These are phyloP conservation scores for Cruciata laevipes DNA, from an alignment of 257 asterid genomes.

Conservation along the genomic window DNA sequence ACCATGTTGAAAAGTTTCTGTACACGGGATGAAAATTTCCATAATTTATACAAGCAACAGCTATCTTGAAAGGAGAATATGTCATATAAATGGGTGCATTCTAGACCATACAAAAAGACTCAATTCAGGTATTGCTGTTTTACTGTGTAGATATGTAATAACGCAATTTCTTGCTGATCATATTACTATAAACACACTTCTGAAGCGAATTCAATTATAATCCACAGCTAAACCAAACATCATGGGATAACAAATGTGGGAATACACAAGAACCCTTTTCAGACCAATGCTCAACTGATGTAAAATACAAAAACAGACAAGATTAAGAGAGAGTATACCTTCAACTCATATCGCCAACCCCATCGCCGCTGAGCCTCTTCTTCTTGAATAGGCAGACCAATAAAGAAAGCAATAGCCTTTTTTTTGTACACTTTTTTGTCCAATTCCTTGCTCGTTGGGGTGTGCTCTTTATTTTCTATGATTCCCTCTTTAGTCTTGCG, in stretches of 20 bases:
- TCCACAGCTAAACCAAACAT: not conserved
- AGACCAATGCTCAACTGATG: not conserved
- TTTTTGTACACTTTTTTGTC: slow-evolving; percentile 10
- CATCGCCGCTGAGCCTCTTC: slow-evolving; percentile 65
- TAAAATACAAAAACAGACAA: not conserved
- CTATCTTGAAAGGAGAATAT: not conserved
- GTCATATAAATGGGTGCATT: not conserved
- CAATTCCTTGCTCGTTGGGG: slow-evolving; percentile 7
- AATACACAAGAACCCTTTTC: not conserved
- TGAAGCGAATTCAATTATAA: not conserved
- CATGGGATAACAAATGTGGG: not conserved
- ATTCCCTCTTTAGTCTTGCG: slow-evolving; percentile 8
- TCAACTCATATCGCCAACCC: slow-evolving; percentile 87
- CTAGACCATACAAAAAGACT: not conserved
- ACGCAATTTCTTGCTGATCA: not conserved
- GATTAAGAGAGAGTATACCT: slow-evolving; percentile 34
- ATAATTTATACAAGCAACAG: not conserved
- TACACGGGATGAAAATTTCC: not conserved
- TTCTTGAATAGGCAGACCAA: slow-evolving; percentile 66
- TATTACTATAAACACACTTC: not conserved
- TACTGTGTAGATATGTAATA: not conserved
- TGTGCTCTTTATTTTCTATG: slow-evolving; percentile 10
- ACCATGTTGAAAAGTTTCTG: not conserved
- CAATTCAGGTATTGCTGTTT: not conserved
- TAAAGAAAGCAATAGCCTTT: slow-evolving; percentile 31